Conservation (phyloP, 2,329 filamentous ascomycete species). For the Sporothrix globosa region DNA sequence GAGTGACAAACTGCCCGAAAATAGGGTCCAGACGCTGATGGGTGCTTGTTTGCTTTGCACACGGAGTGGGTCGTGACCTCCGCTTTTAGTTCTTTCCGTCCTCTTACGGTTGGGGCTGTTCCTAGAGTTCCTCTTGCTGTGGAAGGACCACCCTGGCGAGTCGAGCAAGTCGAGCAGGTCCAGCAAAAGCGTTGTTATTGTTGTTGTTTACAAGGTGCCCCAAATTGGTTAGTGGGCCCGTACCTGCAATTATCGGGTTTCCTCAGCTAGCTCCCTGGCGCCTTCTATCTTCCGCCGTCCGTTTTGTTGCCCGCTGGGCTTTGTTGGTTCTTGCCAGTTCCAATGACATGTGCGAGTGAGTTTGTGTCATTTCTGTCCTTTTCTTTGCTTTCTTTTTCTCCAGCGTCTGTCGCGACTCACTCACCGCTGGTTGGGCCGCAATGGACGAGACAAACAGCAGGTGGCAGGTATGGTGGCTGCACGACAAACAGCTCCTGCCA, state of each 20-base stretch:
- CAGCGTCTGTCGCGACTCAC: neutral
- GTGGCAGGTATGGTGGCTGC: constrained; percentile 20
- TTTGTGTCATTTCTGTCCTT: neutral
- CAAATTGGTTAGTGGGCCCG: constrained; percentile 33
- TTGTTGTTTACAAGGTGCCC: constrained; percentile 39
- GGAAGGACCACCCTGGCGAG: constrained; percentile 10
- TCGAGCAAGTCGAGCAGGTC: neutral
- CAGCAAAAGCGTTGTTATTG: neutral
- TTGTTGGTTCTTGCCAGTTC: too few species aligned
- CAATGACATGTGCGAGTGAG: constrained; percentile 17
- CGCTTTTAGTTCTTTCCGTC: constrained; percentile 5
- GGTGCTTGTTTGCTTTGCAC: constrained; percentile 26
- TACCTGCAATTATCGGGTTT: constrained; percentile 22
- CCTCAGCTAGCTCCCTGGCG: constrained; percentile 31
- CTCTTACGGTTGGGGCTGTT: neutral
- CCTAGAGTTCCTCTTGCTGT: constrained; percentile 7
- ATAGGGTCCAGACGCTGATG: constrained; percentile 11
- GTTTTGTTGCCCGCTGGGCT: neutral
- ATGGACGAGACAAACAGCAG: neutral
- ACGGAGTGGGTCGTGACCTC: constrained; percentile 23
- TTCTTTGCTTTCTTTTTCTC: constrained; percentile 1
- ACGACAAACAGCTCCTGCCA: neutral
- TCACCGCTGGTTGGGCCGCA: constrained; percentile 32
- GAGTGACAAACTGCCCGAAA: constrained; percentile 19
- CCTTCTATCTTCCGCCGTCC: constrained; percentile 7